Conservation (phyloP, 371 early-diverging fungal genomes). For the Rhizopus microsporus region DNA sequence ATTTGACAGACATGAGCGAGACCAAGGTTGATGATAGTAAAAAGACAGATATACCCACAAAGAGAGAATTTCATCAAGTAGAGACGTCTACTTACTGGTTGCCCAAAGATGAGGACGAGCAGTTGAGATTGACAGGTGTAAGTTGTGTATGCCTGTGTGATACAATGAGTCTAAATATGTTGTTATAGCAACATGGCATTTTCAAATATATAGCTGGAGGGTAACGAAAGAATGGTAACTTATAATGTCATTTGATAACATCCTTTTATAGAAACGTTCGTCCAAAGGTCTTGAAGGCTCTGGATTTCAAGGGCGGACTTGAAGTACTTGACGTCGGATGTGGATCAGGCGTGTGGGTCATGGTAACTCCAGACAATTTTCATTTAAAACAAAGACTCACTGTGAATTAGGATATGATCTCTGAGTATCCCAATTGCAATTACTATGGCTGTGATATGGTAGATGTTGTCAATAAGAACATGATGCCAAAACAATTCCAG, state of each 20-base stretch:
- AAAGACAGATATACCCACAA: neutral
- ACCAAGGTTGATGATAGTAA: too few relatives aligned
- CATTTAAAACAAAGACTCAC: neutral
- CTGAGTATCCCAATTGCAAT: conserved; percentile 9
- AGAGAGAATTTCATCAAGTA: conserved; percentile 22
- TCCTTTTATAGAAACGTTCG: conserved; percentile 1
- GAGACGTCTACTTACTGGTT: conserved; percentile 14
- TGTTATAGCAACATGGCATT: conserved; percentile 12
- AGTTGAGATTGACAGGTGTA: conserved; percentile 18
- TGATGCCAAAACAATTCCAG: conserved; percentile 5
- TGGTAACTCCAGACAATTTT: conserved; percentile 11
- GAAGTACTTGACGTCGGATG: conserved; percentile 34
- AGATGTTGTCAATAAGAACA: conserved; percentile 7
- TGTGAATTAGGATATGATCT: conserved; percentile 15
- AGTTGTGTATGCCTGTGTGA: neutral
- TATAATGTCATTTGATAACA: neutral
- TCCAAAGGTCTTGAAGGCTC: neutral
- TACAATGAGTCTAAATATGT: conserved; percentile 14
- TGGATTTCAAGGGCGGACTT: neutral
- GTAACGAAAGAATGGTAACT: neutral
- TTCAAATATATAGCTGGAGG: conserved; percentile 8
- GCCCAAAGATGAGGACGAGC: conserved; percentile 22
- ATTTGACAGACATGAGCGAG: too few relatives aligned
- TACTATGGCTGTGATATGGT: conserved; percentile 19
- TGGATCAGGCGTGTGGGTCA: conserved; percentile 36